These are phyloP conservation scores for Syncephalastrum contaminatum DNA, from an alignment of 371 early-diverging fungal species.

Conservation along the genomic window DNA sequence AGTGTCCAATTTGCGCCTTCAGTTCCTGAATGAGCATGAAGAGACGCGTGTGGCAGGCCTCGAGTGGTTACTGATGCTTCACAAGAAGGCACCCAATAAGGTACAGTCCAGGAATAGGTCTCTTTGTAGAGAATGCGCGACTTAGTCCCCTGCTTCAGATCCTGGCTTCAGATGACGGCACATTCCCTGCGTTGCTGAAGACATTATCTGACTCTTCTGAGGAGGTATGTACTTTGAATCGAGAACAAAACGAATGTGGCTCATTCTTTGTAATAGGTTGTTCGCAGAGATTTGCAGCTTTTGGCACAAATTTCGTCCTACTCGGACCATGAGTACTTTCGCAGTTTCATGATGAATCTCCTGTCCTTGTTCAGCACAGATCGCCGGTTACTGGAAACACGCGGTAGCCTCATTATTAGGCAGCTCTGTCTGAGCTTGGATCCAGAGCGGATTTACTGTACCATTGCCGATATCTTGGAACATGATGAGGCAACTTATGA, in stretches of 20 bases:
- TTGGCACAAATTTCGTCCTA: slow-evolving; percentile 85
- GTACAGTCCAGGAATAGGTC: slow-evolving; percentile 17
- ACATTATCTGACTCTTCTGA: slow-evolving; percentile 89
- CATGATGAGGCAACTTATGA: slow-evolving; percentile 54
- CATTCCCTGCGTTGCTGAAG: slow-evolving; percentile 79
- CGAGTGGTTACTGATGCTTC: slow-evolving; percentile 93
- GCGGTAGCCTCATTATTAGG: slow-evolving; percentile 86
- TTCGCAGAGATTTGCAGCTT: slow-evolving; percentile 82
- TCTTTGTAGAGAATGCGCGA: background rate
- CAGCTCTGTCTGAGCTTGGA: slow-evolving; percentile 83
- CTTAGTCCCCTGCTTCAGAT: slow-evolving; percentile 28
- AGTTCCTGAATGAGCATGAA: slow-evolving; percentile 82
- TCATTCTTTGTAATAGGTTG: slow-evolving; percentile 46
- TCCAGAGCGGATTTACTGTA: slow-evolving; percentile 84
- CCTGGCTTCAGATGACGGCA: slow-evolving; percentile 73
- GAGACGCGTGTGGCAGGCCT: slow-evolving; percentile 83
- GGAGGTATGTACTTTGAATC: slow-evolving; percentile 48
- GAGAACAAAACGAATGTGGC: background rate
- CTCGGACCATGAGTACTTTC: slow-evolving; percentile 77
- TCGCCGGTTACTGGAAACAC: slow-evolving; percentile 75
- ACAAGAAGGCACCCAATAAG: slow-evolving; percentile 80
- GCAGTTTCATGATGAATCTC: slow-evolving; percentile 75
- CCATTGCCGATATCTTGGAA: slow-evolving; percentile 80
- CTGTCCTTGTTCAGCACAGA: slow-evolving; percentile 81
- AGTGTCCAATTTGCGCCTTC: slow-evolving; percentile 70